A percentile compares a stretch with the other conserved stretches of the same genome.
Evolutionary conservation across 768 basidiomycete genomes (phyloP).

Genomic region (Nidularia pulvinata): DNA sequence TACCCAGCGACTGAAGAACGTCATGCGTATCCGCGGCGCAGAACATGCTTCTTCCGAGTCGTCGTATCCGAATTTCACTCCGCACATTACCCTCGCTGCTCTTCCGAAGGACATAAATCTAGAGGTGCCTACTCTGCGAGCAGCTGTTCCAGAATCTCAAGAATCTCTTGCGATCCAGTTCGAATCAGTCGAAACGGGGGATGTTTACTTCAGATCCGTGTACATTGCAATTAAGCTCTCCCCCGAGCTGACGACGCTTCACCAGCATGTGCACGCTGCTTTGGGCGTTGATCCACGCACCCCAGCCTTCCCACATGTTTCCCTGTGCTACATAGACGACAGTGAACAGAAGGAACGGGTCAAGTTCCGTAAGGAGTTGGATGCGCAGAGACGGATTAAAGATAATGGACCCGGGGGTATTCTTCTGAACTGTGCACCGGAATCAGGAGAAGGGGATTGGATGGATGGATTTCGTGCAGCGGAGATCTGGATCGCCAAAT

Average conservation of each 20-base stretch:
- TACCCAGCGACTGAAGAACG: constrained; percentile 35
- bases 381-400: constrained; percentile 28
- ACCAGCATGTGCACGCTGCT: constrained; percentile 38
- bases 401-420: constrained; percentile 15
- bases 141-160: constrained; percentile 32
- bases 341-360: constrained; percentile 59
- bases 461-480: constrained; percentile 38
- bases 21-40: constrained; percentile 38
- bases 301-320: constrained; percentile 70
- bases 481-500: constrained; percentile 62
- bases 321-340: constrained; percentile 72
- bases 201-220: constrained; percentile 73
- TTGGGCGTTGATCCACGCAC: constrained; percentile 41
- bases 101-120: constrained; percentile 25
- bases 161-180: constrained; percentile 43
- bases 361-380: constrained; percentile 41
- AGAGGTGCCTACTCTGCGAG: constrained; percentile 29
- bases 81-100: constrained; percentile 71
- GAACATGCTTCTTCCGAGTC: constrained; percentile 14
- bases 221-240: constrained; percentile 51
- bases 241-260: constrained; percentile 44
- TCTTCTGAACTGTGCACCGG: constrained; percentile 26
- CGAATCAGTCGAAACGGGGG: constrained; percentile 51
- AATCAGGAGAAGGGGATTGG: constrained; percentile 23
- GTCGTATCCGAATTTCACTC: constrained; percentile 62